phyloP scores from a whole-genome alignment of 495 filamentous ascomycete genomes.

The Trichoderma asperelloides region DNA sequence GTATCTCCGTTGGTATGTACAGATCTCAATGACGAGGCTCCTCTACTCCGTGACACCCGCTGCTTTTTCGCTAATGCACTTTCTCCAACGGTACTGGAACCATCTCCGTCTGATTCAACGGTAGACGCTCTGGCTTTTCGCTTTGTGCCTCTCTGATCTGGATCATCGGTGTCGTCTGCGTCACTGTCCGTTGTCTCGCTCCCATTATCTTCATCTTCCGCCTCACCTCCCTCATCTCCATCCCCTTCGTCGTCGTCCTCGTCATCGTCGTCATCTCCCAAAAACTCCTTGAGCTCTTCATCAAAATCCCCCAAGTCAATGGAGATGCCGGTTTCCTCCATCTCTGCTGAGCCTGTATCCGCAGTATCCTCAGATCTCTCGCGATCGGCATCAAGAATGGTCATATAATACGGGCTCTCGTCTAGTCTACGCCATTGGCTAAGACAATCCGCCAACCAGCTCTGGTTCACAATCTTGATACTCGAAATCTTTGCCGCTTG shows the following conservation, averaged over 20 bases:
- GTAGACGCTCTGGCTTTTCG: constrained; percentile 26
- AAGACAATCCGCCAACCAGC: constrained; percentile 80
- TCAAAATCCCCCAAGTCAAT: constrained; percentile 44
- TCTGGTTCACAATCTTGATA: constrained; percentile 81
- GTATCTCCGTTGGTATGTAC: constrained; percentile 19
- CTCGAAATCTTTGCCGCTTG: constrained; percentile 60
- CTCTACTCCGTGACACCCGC: constrained; percentile 15
- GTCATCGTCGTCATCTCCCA: constrained; percentile 55
- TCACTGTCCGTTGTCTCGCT: constrained; percentile 9
- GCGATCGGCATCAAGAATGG: constrained; percentile 31
- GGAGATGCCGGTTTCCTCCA: constrained; percentile 30
- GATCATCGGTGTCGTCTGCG: constrained; percentile 3
- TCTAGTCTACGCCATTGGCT: constrained; percentile 66
- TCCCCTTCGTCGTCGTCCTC: constrained; percentile 30
- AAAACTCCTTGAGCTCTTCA: constrained; percentile 70
- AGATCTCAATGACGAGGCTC: constrained; percentile 17
- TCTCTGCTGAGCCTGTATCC: constrained; percentile 24
- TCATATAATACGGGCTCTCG: constrained; percentile 64
- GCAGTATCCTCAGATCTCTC: constrained; percentile 11
- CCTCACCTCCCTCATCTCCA: constrained; percentile 21
- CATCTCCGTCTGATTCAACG: constrained; percentile 18
- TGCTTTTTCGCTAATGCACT: constrained; percentile 18
- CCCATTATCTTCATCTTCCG: constrained; percentile 22
- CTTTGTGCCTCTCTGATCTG: constrained; percentile 10
- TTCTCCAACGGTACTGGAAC: constrained; percentile 9